These are phyloP conservation scores for Amesomyces nigricolor DNA, from an alignment of 2,329 filamentous ascomycete genomes.

Conservation along the genomic window DNA sequence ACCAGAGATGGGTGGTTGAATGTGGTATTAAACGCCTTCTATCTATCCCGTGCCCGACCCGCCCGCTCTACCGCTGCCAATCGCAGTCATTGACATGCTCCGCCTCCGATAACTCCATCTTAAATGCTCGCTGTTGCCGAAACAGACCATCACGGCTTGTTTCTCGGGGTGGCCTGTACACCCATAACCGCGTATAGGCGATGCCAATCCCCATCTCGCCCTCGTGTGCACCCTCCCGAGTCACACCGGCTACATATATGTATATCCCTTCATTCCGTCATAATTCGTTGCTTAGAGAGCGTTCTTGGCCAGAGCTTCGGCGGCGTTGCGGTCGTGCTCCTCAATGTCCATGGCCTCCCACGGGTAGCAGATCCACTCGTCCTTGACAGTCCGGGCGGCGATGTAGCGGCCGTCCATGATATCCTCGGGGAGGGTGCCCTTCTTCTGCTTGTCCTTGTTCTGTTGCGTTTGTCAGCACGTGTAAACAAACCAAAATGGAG, in stretches of 20 bases:
- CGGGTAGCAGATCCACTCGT: conserved; percentile 98
- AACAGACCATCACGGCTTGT: neutral
- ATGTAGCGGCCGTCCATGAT: conserved; percentile 75
- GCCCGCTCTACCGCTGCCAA: neutral
- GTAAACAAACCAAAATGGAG: neutral
- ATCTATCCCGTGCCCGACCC: neutral
- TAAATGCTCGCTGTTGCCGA: conserved; percentile 4
- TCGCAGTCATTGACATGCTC: neutral
- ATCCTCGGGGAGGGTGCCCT: conserved; percentile 72
- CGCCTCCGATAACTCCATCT: conserved; percentile 5
- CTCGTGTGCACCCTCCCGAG: too few species aligned
- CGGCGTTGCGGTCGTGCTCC: conserved; percentile 73
- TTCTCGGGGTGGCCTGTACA: neutral
- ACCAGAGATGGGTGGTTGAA: neutral
- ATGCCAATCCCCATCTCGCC: neutral
- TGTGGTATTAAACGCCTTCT: neutral
- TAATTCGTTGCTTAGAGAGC: conserved; percentile 2
- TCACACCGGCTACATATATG: neutral
- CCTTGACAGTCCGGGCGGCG: conserved; percentile 81
- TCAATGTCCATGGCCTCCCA: conserved; percentile 96
- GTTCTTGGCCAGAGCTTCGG: conserved; percentile 35
- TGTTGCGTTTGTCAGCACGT: conserved; percentile 30
- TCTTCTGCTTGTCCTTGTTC: conserved; percentile 98
- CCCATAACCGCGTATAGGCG: neutral
- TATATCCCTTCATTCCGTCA: neutral